Conservation (phyloP, 108 stramenopile genomes). For the Cyclotella choctawhatcheeana region DNA sequence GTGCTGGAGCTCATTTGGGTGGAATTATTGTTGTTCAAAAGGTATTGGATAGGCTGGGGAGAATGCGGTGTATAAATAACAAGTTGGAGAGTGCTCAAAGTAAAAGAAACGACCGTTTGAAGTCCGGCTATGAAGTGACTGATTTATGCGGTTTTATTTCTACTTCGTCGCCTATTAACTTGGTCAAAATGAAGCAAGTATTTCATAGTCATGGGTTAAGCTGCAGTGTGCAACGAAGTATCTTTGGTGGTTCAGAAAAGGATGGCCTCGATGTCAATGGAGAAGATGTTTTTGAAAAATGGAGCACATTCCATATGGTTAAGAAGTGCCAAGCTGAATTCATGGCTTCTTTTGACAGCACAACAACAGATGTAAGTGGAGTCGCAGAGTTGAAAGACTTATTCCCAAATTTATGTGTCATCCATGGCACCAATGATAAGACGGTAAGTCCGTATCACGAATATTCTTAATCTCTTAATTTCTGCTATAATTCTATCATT, state of each 20-base stretch:
- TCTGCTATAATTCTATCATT: too few species aligned
- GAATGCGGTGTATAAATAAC: background rate
- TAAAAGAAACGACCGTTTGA: background rate
- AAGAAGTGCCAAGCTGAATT: conserved; percentile 37
- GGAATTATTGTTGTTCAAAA: conserved; percentile 40
- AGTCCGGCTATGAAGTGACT: conserved; percentile 19
- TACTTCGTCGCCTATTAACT: conserved; percentile 56
- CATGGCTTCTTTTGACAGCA: background rate
- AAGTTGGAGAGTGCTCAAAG: background rate
- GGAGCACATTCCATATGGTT: conserved; percentile 48
- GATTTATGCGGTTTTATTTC: conserved; percentile 57
- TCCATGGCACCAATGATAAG: conserved; percentile 61
- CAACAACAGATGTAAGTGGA: background rate
- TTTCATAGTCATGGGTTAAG: conserved; percentile 59
- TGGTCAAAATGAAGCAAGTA: conserved; percentile 47
- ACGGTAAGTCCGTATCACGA: too few species aligned
- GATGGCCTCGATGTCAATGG: conserved; percentile 1
- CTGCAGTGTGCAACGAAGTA: conserved; percentile 35
- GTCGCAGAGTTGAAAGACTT: conserved; percentile 34
- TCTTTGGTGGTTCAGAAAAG: conserved; percentile 38
- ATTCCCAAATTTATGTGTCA: conserved; percentile 56
- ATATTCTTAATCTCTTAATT: too few species aligned
- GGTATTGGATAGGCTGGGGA: conserved; percentile 42
- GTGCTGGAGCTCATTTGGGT: conserved; percentile 74
- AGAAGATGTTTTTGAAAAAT: conserved; percentile 29